phyloP scores from a whole-genome alignment of 139 green algal genomes.

The Chlamydomonas incerta region DNA sequence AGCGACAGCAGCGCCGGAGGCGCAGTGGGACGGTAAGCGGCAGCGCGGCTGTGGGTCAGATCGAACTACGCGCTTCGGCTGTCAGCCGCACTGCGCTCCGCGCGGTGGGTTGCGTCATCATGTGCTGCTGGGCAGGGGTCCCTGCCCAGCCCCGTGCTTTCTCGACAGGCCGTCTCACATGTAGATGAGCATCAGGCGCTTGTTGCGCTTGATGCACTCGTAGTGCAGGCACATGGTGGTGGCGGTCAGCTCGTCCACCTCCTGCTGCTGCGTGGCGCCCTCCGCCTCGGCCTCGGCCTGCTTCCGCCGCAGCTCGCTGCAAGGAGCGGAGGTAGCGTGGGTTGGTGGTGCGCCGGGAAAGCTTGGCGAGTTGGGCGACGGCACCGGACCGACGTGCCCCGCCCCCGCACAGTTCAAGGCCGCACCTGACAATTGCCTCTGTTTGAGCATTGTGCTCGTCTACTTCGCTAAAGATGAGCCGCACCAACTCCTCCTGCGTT shows the following conservation, averaged over 20 bases:
- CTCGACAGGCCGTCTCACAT: conserved; percentile 41
- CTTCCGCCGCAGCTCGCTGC: conserved; percentile 20
- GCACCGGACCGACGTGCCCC: too few relatives aligned
- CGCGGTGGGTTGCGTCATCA: too few relatives aligned
- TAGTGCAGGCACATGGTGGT: conserved; percentile 46
- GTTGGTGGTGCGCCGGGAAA: neutral
- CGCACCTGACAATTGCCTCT: conserved; percentile 43
- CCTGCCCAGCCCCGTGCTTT: neutral
- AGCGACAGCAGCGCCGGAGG: neutral
- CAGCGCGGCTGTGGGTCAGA: neutral
- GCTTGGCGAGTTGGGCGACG: too few relatives aligned
- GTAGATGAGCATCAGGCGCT: conserved; percentile 51
- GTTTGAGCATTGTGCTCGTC: conserved; percentile 45
- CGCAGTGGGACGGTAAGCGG: too few relatives aligned
- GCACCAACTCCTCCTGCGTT: conserved; percentile 48
- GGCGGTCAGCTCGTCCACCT: conserved; percentile 28
- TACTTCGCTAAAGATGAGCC: conserved; percentile 42
- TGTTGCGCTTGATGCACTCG: conserved; percentile 53
- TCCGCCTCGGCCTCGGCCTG: conserved; percentile 17
- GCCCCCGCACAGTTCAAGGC: too few relatives aligned
- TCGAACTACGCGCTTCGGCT: too few relatives aligned
- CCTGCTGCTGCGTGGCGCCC: neutral
- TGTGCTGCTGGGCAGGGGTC: too few relatives aligned
- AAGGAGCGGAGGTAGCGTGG: neutral
- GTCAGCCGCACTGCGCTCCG: too few relatives aligned